Evolutionary conservation across 169 alveolate species (phyloP).

Genomic region (Plasmodium inui): DNA sequence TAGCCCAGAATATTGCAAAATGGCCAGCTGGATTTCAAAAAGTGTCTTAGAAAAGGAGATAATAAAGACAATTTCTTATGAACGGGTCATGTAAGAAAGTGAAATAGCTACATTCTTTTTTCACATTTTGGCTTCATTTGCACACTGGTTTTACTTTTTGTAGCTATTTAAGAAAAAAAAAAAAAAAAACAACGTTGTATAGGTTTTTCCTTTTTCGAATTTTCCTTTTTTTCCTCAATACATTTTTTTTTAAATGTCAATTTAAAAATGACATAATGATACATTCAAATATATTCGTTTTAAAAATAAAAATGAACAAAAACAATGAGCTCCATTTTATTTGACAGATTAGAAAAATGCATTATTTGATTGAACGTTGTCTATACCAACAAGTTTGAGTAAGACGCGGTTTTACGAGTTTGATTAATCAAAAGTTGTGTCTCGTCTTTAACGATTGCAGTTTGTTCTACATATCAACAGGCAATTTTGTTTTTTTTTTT

Average conservation of each 20-base stretch:
- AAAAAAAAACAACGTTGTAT: conserved; percentile 7
- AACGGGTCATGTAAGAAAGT: conserved; percentile 35
- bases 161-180: conserved; percentile 21
- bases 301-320: neutral
- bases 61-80: conserved; percentile 19
- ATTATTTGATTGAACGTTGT: neutral
- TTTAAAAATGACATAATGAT: neutral
- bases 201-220: neutral
- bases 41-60: neutral
- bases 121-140: conserved; percentile 5
- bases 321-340: neutral
- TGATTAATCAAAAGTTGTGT: neutral
- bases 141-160: neutral
- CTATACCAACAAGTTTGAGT: neutral
- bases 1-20: neutral
- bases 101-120: conserved; percentile 28
- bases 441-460: neutral
- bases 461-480: neutral
- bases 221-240: neutral
- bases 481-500: conserved; percentile 7
- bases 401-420: conserved; percentile 7
- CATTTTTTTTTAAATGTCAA: neutral
- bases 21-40: neutral
- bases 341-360: neutral
- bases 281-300: neutral